phyloP scores from a whole-genome alignment of 2,329 filamentous ascomycete species.

The Pyricularia sp. region DNA sequence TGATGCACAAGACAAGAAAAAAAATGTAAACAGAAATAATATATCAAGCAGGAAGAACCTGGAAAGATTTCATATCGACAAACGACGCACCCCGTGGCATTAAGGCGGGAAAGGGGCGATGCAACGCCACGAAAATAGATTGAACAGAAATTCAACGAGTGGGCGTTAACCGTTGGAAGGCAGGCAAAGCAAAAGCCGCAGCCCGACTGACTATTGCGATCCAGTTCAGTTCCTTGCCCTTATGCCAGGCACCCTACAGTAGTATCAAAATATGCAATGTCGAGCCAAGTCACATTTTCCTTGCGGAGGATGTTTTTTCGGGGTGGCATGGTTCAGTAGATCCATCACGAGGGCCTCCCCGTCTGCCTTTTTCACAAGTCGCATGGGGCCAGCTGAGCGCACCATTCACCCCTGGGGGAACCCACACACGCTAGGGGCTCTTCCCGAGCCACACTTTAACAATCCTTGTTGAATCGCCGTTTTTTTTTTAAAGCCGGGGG shows the following conservation, averaged over 20 bases:
- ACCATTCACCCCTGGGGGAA: background rate
- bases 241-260: background rate
- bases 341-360: background rate
- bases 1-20: background rate
- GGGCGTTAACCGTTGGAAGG: background rate
- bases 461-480: background rate
- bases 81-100: background rate
- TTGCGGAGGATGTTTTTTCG: background rate
- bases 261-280: background rate
- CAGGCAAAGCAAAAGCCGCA: background rate
- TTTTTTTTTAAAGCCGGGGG: background rate
- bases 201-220: background rate
- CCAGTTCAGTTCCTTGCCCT: background rate
- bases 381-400: background rate
- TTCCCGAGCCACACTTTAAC: background rate
- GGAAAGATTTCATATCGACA: background rate
- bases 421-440: background rate
- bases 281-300: background rate
- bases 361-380: background rate
- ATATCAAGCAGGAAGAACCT: background rate
- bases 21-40: background rate
- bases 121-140: background rate
- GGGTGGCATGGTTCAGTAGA: background rate
- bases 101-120: background rate
- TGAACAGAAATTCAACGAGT: background rate